Base-by-base conservation (phyloP, 1,284 basidiomycete species). In the Ganoderma boninense region DNA sequence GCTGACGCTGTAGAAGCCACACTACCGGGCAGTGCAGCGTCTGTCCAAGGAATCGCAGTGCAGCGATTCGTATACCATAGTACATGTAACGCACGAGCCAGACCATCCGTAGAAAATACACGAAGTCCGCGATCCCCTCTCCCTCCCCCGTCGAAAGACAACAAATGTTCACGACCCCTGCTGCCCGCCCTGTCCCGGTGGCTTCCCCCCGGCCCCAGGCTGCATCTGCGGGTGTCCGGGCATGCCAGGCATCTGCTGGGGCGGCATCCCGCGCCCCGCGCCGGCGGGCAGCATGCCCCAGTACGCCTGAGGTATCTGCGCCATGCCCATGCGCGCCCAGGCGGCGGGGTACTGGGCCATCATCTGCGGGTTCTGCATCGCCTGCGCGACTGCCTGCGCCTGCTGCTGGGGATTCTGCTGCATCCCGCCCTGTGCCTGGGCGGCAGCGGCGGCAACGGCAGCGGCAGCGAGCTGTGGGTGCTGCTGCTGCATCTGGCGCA, bases 111-210 rank as follows among this genome's bases (percentile, higher is more conserved):
- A 23, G n/a, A 40, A 56, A 32, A 13, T 60, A 60, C 32, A 40
- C 20, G 29, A 35, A 57, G 18, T 38, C 20, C 35, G 38, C 29
- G 38, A 38, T 26, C 66, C 1, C 13, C 13, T 20, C 52, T 32
- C n/a, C 16, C 26, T 43, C 14, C 65, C 14, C 66, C 40, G 7
- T 18, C 38, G 23, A 56, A 20, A 60, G 10, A 29, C 56, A 35
- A 35, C 16, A 57, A 52, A 26, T 23, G n/a, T n/a, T 72, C 73
- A 79, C 68, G 82, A 80, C 65, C 82, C 83, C 74, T 80, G 82
- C 68, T 80, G 78, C 57, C 82, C 78, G 14, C 81, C 81, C 60
- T 79, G 84, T n/a, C 78, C 71, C 43, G 81, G 49, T 11, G 49
- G 75, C 77, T 84, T 84, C 14, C 76, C 66, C 16, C 69, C 68